Percentiles rank a stretch among this genome's conserved stretches.
Evolutionary conservation across 2,329 filamentous ascomycete genomes (phyloP).

Genomic region (Didymella keratinophila): DNA sequence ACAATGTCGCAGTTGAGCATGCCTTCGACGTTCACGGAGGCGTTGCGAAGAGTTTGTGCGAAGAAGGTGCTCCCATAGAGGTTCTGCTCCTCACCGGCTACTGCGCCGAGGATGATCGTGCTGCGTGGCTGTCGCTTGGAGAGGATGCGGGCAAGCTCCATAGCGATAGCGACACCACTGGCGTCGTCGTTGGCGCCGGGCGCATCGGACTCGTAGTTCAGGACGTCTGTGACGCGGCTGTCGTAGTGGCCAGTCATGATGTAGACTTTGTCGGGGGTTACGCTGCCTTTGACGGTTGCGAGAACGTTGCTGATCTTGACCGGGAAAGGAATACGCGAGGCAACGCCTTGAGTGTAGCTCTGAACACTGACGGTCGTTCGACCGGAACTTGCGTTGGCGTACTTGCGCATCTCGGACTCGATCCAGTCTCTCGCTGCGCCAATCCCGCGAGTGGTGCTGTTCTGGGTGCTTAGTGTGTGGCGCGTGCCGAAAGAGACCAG

Average conservation of each 20-base stretch:
- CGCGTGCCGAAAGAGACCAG: conserved; percentile 65
- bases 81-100: conserved; percentile 66
- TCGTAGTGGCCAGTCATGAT: conserved; percentile 58
- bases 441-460: conserved; percentile 60
- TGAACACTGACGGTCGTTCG: conserved; percentile 60
- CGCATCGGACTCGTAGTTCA: conserved; percentile 61
- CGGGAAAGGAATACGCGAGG: conserved; percentile 58
- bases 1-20: conserved; percentile 68
- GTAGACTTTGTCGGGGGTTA: conserved; percentile 59
- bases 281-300: conserved; percentile 58
- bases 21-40: conserved; percentile 62
- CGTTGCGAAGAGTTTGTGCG: conserved; percentile 61
- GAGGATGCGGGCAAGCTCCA: conserved; percentile 64
- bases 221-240: conserved; percentile 58
- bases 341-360: conserved; percentile 61
- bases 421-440: conserved; percentile 67
- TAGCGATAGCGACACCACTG: conserved; percentile 62
- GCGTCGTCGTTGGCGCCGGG: conserved; percentile 68
- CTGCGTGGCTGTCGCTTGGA: conserved; percentile 58
- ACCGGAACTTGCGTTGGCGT: conserved; percentile 59
- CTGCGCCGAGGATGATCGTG: conserved; percentile 65
- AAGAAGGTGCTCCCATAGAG: conserved; percentile 62
- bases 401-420: conserved; percentile 57
- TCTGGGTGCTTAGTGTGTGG: conserved; percentile 64
- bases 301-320: conserved; percentile 62